Evolutionary conservation across 495 filamentous ascomycete species (phyloP).

Genomic region (Aspergillus saccharolyticus): DNA sequence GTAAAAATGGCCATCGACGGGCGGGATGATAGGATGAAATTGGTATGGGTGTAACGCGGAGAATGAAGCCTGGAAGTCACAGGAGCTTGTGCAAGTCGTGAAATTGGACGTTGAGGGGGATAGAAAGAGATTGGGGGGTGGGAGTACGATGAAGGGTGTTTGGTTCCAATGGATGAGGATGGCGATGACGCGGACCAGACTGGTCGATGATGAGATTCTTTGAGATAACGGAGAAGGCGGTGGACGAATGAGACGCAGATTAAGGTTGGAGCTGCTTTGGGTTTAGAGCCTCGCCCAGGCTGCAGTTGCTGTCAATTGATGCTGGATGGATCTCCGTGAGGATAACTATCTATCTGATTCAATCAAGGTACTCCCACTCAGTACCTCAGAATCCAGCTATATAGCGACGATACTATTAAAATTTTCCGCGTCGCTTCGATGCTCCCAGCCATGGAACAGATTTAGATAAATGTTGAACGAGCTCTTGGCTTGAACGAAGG

Average conservation of each 20-base stretch:
- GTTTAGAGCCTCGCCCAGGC: not conserved
- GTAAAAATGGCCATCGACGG: conserved; percentile 48
- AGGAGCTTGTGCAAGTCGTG: not conserved
- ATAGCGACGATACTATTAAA: too few species aligned
- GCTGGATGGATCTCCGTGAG: too few species aligned
- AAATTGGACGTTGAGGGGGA: not conserved
- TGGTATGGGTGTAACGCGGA: not conserved
- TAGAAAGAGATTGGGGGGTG: not conserved
- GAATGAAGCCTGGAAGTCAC: not conserved
- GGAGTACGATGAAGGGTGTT: not conserved
- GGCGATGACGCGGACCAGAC: not conserved
- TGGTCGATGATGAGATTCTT: conserved; percentile 1
- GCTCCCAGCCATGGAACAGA: too few species aligned
- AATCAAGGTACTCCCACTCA: too few species aligned
- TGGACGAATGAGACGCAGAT: not conserved
- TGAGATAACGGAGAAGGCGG: conserved; percentile 4
- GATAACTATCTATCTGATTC: too few species aligned
- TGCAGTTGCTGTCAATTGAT: too few species aligned
- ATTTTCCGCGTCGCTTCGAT: too few species aligned
- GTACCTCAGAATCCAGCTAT: too few species aligned
- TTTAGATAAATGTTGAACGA: too few species aligned
- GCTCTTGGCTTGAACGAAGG: not conserved
- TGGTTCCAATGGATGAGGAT: not conserved
- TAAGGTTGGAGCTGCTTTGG: conserved; percentile 1
- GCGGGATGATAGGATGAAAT: conserved; percentile 3